Evolutionary conservation across 2,329 filamentous ascomycete genomes (phyloP), one percentile per base, ranked within the genome.

Genomic region (Ramularia endophylla): DNA sequence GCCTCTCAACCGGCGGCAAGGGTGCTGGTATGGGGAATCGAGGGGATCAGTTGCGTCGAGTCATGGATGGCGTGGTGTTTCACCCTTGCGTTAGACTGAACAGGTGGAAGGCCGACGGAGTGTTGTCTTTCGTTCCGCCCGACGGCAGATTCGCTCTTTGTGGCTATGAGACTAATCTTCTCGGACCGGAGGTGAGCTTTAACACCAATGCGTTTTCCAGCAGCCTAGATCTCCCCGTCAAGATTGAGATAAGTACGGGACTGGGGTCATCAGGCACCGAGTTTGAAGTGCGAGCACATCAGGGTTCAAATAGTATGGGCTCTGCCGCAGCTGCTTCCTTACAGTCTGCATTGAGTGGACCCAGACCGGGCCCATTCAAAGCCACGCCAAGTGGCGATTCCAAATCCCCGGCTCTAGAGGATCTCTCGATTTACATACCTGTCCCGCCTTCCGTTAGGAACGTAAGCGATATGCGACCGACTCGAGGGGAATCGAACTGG

Each of bases 111-210:
- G 87, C 94, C 55, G 78, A 80, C 41, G 92, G 92, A 3, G 85
- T 95, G 51, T 71, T 98, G n/a, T 94, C 87, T 59, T 98, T 98
- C 58, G 79, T 98, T 9, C 92, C 92, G 2, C 92, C 92, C 0
- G 92, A 98, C 62, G 92, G 92, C 22, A 79, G 87, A 31, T 98
- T 97, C 62, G 85, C 95, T 29, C 73, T 98, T 13, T 89, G 88
- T 22, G 89, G 88, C 16, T 98, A 98, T 60, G 90, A 95, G 63
- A 87, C 94, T 15, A 87, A 98, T 62, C 68, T 98, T 16, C 71
- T 97, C 9, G 88, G 88, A 0, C 77, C 83, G 36, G 75, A 80
- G 12, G 73, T 43, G 29, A 48, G 49, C 32, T 45, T 56, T 35
- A 56, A 44, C 19, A 48, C 43, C 28, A 37, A 34, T 22, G 55